These are phyloP conservation scores for Suaeda aralocaspica DNA, from an alignment of 148 eudicot genomes.

Conservation along the genomic window DNA sequence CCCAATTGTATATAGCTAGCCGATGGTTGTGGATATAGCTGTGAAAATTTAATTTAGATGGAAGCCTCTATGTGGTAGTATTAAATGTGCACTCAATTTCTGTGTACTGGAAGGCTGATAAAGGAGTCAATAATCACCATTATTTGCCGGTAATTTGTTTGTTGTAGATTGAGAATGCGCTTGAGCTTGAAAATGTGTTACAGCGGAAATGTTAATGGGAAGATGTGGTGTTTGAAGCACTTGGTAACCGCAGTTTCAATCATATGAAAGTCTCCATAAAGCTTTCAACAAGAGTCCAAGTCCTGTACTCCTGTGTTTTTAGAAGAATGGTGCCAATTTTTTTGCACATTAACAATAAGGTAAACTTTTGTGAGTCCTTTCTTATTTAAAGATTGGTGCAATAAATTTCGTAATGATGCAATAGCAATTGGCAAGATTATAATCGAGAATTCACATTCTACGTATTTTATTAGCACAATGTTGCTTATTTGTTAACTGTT, in stretches of 20 bases:
- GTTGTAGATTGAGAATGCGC: neutral
- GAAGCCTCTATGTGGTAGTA: neutral
- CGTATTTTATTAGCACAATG: neutral
- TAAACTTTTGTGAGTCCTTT: neutral
- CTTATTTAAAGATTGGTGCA: neutral
- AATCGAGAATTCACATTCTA: neutral
- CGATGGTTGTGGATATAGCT: neutral
- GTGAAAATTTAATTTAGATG: constrained; percentile 6
- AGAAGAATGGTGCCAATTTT: constrained; percentile 4
- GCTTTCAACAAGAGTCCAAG: neutral
- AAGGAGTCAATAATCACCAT: neutral
- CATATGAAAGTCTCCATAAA: neutral
- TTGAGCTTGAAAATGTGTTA: neutral
- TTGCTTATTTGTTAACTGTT: neutral
- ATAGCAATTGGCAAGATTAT: neutral
- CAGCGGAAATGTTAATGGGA: neutral
- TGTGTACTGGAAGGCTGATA: constrained; percentile 5
- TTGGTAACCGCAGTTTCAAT: neutral
- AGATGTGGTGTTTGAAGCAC: neutral
- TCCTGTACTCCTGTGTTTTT: neutral
- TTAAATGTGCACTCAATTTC: neutral
- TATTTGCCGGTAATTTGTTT: neutral
- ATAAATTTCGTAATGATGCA: neutral
- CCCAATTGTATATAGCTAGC: constrained; percentile 4
- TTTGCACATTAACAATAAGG: neutral